phyloP scores from a whole-genome alignment of 371 early-diverging fungal genomes.

The Apophysomyces elegans region DNA sequence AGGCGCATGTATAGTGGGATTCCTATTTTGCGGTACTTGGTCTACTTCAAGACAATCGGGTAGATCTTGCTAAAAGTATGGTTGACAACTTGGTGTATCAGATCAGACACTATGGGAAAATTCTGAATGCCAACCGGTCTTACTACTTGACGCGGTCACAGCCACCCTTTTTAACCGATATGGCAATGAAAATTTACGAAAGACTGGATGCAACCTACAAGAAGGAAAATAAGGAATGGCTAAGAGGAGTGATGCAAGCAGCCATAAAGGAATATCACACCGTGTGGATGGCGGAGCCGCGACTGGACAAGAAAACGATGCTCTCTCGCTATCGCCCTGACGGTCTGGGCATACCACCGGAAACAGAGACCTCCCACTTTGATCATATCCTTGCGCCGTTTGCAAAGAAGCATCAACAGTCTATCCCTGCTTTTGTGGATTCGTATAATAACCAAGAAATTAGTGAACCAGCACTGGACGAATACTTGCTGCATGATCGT shows the following conservation, averaged over 20 bases:
- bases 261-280: conserved; percentile 89
- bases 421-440: conserved; percentile 67
- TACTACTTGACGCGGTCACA: conserved; percentile 96
- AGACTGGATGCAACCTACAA: conserved; percentile 48
- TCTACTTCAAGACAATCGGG: conserved; percentile 75
- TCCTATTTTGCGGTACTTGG: conserved; percentile 93
- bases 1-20: conserved; percentile 73
- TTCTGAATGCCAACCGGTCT: conserved; percentile 95
- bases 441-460: conserved; percentile 68
- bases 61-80: conserved; percentile 88
- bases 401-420: conserved; percentile 68
- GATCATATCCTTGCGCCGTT: conserved; percentile 82
- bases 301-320: conserved; percentile 75
- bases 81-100: conserved; percentile 93
- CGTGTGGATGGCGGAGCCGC: conserved; percentile 85
- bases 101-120: conserved; percentile 95
- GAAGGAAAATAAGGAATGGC: conserved; percentile 72
- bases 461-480: conserved; percentile 82
- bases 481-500: conserved; percentile 93
- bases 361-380: conserved; percentile 93
- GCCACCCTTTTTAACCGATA: conserved; percentile 95
- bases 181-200: conserved; percentile 79
- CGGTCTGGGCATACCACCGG: conserved; percentile 93
- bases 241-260: conserved; percentile 70
- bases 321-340: conserved; percentile 83